phyloP scores from a whole-genome alignment of 2,329 filamentous ascomycete genomes.

The Grosmannia penicillata region DNA sequence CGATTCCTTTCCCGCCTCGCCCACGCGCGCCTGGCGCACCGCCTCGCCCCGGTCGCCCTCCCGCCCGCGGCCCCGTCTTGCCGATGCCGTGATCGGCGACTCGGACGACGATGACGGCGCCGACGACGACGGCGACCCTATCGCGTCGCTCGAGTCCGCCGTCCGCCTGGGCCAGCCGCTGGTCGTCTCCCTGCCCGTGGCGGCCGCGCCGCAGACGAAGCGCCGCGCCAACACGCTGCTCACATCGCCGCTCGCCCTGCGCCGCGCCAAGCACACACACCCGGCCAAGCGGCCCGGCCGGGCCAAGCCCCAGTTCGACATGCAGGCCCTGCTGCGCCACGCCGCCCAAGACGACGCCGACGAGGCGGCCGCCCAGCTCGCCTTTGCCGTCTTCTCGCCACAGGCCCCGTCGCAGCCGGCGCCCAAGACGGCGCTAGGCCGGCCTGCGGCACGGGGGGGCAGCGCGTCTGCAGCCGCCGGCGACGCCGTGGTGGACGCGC shows the following conservation, averaged over 20 bases:
- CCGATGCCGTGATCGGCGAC: neutral
- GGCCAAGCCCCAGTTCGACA: slow-evolving; percentile 46
- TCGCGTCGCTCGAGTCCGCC: neutral
- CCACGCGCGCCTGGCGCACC: neutral
- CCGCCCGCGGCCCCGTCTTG: neutral
- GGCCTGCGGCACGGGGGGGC: too few relatives aligned
- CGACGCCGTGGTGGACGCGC: too few relatives aligned
- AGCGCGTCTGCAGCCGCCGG: too few relatives aligned
- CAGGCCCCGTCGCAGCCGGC: slow-evolving; percentile 7
- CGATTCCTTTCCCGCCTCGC: neutral
- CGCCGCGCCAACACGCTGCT: slow-evolving; percentile 6
- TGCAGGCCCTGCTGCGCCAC: slow-evolving; percentile 46
- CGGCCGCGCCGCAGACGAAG: slow-evolving; percentile 4
- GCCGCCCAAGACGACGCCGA: slow-evolving; percentile 43
- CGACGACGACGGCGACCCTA: neutral
- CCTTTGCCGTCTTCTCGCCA: slow-evolving; percentile 20
- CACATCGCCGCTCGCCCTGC: slow-evolving; percentile 30
- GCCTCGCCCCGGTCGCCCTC: neutral
- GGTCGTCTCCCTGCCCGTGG: neutral
- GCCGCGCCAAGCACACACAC: slow-evolving; percentile 7
- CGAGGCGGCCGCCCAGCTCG: slow-evolving; percentile 36
- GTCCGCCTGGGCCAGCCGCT: neutral
- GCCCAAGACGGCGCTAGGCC: too few relatives aligned
- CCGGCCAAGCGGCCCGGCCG: slow-evolving; percentile 11
- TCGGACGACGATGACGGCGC: slow-evolving; percentile 2